Percentiles rank a stretch among this genome's conserved stretches.
These are phyloP conservation scores for Zygotorulaspora danielsina DNA, from an alignment of 805 yeast genomes.

Conservation along the genomic window DNA sequence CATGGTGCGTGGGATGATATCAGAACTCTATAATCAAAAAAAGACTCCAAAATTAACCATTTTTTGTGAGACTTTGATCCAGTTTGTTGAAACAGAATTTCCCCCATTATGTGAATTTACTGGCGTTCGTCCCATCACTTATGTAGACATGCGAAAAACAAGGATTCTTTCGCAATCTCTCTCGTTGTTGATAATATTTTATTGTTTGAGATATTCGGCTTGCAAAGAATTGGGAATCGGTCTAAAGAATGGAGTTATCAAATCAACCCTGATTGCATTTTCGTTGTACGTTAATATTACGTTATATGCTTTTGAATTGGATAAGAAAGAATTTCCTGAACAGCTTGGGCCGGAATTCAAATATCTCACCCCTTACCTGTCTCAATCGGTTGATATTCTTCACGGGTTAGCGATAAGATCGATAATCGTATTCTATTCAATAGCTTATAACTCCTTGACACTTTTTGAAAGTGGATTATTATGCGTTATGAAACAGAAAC, in stretches of 20 bases:
- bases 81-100: slow-evolving; percentile 13
- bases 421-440: slow-evolving; percentile 13
- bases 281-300: slow-evolving; percentile 16
- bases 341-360: slow-evolving; percentile 6
- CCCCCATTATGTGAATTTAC: slow-evolving; percentile 12
- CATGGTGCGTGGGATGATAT: slow-evolving; percentile 20
- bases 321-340: slow-evolving; percentile 21
- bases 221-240: slow-evolving; percentile 8
- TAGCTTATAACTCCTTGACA: slow-evolving; percentile 16
- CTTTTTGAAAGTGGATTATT: slow-evolving; percentile 13
- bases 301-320: slow-evolving; percentile 17
- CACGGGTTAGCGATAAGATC: slow-evolving; percentile 11
- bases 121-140: background rate
- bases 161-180: slow-evolving; percentile 10
- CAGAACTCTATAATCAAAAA: slow-evolving; percentile 9
- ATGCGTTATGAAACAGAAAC: slow-evolving; percentile 5
- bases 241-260: slow-evolving; percentile 11
- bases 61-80: slow-evolving; percentile 8
- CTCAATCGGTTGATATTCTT: slow-evolving; percentile 8
- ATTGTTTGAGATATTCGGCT: slow-evolving; percentile 7
- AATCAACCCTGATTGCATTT: slow-evolving; percentile 17
- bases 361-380: slow-evolving; percentile 22
- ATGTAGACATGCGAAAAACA: slow-evolving; percentile 4
- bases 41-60: slow-evolving; percentile 14
- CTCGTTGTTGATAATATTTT: slow-evolving; percentile 8